Percentiles rank a stretch among this genome's conserved stretches.
Evolutionary conservation across 2,329 filamentous ascomycete genomes (phyloP).

Genomic region (Alternaria gansuensis): DNA sequence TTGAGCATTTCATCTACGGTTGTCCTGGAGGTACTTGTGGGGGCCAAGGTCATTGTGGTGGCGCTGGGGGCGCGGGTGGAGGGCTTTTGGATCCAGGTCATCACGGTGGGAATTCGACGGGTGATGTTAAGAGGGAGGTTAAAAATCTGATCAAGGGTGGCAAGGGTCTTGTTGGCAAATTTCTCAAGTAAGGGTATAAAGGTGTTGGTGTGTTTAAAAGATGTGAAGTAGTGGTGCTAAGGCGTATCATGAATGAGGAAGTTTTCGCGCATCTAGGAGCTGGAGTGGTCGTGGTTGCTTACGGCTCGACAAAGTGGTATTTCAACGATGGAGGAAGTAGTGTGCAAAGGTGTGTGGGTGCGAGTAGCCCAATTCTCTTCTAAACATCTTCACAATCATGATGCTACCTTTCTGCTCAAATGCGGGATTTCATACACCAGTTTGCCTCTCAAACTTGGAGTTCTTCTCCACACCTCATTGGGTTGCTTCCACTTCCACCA

Average conservation of each 20-base stretch:
- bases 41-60: slow-evolving; percentile 36
- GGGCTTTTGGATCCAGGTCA: slow-evolving; percentile 26
- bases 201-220: not conserved
- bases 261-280: not conserved
- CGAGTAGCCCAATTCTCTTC: not conserved
- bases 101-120: slow-evolving; percentile 24
- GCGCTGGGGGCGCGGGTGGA: slow-evolving; percentile 28
- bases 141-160: slow-evolving; percentile 37
- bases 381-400: not conserved
- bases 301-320: not conserved
- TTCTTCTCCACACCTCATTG: not conserved
- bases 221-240: not conserved
- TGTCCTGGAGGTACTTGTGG: slow-evolving; percentile 41
- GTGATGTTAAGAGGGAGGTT: slow-evolving; percentile 30
- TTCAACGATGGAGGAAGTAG: not conserved
- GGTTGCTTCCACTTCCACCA: not conserved
- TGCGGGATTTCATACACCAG: no score
- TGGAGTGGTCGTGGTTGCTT: not conserved
- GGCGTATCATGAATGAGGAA: not conserved
- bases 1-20: slow-evolving; percentile 45
- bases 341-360: not conserved
- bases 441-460: no score
- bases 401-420: not conserved
- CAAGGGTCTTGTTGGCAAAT: slow-evolving; percentile 40
- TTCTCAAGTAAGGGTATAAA: slow-evolving; percentile 33